Conservation (phyloP, 805 yeast species). For the Yarrowia phangngaensis region DNA sequence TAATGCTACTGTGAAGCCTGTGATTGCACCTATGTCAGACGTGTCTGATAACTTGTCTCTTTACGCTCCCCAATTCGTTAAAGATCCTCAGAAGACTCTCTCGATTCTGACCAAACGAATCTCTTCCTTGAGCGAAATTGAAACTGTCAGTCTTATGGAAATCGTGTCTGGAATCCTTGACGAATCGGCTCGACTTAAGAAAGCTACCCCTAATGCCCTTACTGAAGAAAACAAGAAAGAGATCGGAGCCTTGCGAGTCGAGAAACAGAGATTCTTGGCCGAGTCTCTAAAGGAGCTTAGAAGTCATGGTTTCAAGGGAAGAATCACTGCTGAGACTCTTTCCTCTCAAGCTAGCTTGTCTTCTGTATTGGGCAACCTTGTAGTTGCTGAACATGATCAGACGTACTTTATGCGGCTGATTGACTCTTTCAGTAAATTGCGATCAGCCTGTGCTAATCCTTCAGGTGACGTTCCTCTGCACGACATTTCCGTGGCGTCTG, state of each 20-base stretch:
- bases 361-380: conserved; percentile 54
- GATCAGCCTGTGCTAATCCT: conserved; percentile 57
- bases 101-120: conserved; percentile 54
- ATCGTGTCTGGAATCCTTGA: conserved; percentile 53
- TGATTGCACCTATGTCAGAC: background rate
- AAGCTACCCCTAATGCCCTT: conserved; percentile 70
- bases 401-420: conserved; percentile 61
- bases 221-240: conserved; percentile 72
- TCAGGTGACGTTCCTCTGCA: conserved; percentile 66
- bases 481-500: conserved; percentile 23
- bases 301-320: conserved; percentile 69
- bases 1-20: background rate
- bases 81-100: conserved; percentile 49
- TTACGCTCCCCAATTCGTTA: conserved; percentile 48
- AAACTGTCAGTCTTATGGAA: conserved; percentile 49
- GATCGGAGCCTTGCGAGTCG: conserved; percentile 69
- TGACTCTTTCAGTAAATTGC: conserved; percentile 75
- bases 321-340: conserved; percentile 62
- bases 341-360: conserved; percentile 60
- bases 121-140: conserved; percentile 37
- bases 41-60: conserved; percentile 46
- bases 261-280: conserved; percentile 73
- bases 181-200: conserved; percentile 59
- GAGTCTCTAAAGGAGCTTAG: conserved; percentile 70
- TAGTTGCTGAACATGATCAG: conserved; percentile 44